Base-by-base conservation (phyloP, 1,284 basidiomycete species). In the Tilletia walkeri region DNA sequence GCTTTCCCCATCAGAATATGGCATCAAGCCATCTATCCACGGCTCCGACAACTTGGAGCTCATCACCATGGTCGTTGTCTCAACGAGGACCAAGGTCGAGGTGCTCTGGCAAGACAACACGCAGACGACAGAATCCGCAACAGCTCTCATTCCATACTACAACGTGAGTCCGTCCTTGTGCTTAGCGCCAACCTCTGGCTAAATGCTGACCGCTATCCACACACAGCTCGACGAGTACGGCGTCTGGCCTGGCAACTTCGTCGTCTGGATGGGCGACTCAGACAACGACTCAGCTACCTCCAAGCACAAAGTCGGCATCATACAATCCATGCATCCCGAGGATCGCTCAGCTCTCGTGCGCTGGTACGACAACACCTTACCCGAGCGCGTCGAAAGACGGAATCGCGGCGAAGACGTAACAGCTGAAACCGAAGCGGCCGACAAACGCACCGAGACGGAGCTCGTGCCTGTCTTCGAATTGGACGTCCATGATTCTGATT, bases 51-150 rank as follows among this genome's bases (percentile, higher is more conserved):
- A 69, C 10, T 30, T 72, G n/a, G 68, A 74, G 12, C 74, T 78
- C 54, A 38, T 70, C 16, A 75, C 70, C 10, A 72, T 77, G 72
- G 65, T 72, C 48, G 89, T 95, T 59, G 87, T 86, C 53, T 89
- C 91, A 83, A 91, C 91, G 7, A 85, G 88, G 69, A 91, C 92
- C 10, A 86, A 84, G 14, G 86, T 92, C 39, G 87, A 87, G n/a
- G 86, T 96, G 39, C 83, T 94, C 18, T 97, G 94, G 94, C 94
- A 96, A 85, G 90, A 94, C 81, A 93, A 93, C 20, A 86, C 85
- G 7, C 86, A 84, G 70, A 84, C 84, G 6, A 89, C 90, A 78
- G 88, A 87, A 3, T 86, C 84, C 65, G 87, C 92, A 3, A 88
- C 86, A 20, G 87, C 89, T 16, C 85, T 95, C 48, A 89, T 95